Conservation (phyloP, 1,139 yeast species). For the Debaryomycetaceae sp. region DNA sequence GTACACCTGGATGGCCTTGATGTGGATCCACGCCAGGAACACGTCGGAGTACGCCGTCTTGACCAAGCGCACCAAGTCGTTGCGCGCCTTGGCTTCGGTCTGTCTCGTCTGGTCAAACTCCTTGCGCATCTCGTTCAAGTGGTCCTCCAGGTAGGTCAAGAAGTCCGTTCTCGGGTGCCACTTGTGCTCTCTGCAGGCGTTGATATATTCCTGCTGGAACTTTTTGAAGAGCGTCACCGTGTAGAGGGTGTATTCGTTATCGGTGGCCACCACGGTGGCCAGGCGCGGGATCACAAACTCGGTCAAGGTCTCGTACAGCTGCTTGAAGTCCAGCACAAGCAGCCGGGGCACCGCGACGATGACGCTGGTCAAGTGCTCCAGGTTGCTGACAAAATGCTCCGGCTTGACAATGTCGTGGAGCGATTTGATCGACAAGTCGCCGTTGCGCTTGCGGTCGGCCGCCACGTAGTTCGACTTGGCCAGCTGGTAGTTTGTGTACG, state of each 20-base stretch:
- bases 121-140: conserved; percentile 64
- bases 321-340: conserved; percentile 54
- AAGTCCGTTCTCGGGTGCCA: conserved; percentile 91
- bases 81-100: conserved; percentile 68
- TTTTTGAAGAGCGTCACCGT: conserved; percentile 84
- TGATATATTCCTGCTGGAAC: conserved; percentile 62
- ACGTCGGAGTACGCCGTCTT: conserved; percentile 87
- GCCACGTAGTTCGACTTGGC: conserved; percentile 83
- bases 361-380: conserved; percentile 81
- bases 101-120: conserved; percentile 75
- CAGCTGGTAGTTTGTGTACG: conserved; percentile 66
- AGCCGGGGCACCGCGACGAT: conserved; percentile 82
- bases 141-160: conserved; percentile 69
- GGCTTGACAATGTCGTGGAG: conserved; percentile 85
- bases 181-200: conserved; percentile 75
- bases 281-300: conserved; percentile 90
- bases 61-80: conserved; percentile 76
- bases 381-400: conserved; percentile 75
- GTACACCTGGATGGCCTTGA: conserved; percentile 58
- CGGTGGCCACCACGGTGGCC: conserved; percentile 65
- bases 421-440: conserved; percentile 87
- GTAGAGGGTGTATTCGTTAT: conserved; percentile 68
- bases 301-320: conserved; percentile 69
- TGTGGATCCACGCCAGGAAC: conserved; percentile 81
- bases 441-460: conserved; percentile 88